Evolutionary conservation across 192 early-diverging fungal species (phyloP), one percentile per base, ranked within the genome.

Genomic region (Coemansia interrupta): DNA sequence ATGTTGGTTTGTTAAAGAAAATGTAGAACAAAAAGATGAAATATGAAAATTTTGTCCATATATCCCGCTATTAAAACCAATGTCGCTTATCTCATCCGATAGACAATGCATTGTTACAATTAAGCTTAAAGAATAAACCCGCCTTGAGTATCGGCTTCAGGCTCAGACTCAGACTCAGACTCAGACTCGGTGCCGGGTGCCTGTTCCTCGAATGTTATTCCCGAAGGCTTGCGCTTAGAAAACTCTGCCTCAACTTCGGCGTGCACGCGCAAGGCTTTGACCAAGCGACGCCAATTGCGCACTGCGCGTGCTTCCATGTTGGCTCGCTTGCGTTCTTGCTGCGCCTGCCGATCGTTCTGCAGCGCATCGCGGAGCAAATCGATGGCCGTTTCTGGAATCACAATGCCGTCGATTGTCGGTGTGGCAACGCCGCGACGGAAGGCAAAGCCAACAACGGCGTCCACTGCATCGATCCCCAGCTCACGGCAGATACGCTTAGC

Each of bases 391-490:
- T 22, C 20, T 4, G 72, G 61, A 0, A 80, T 44, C 13, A 80
- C 72, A 10, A 80, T 58, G 32, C 78, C 78, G 9, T 42, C 44
- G 22, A 70, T 18, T n/a, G 73, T 51, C 0, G 78, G 78, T 32
- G 60, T 47, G 51, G 53, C 59, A 15, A 28, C 39, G 36, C 76
- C 57, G 44, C 56, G 60, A 13, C 63, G 48, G 41, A 69, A 78
- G 10, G 62, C 63, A 55, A 66, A 60, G 46, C 84, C 70, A 62
- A 92, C 88, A 48, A 96, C 92, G 6, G 91, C 93, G n/a, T 82
- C 82, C 1, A 80, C 91, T 61, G 80, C 92, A 54, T 94, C 90
- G 15, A 96, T 83, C 6, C 84, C 86, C 39, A 96, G 73, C 63
- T 84, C 79, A 44, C 80, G 81, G 29, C 93, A 92, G 22, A 98